Base-by-base conservation (phyloP, 2,329 filamentous ascomycete genomes). In the Rhynchosporium secalis region DNA sequence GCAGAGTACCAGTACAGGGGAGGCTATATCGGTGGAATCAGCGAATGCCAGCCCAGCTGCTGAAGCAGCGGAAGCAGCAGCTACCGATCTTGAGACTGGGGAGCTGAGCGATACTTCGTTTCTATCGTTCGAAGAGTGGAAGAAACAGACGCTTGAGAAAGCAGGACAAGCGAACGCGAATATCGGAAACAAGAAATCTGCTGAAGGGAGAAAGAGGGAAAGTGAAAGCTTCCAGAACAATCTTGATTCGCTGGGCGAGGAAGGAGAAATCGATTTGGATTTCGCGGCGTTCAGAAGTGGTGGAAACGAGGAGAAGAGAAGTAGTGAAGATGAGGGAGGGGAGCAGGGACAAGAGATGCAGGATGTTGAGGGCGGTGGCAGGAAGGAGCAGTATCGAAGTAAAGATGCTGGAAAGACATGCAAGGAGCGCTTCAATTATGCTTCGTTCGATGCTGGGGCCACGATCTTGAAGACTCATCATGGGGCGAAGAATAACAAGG, bases 41-140 rank as follows among this genome's bases (percentile, higher is more conserved):
- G 43, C 62, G 29, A 61, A 36, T 46, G 58, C 59, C 3, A 56
- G 46, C 40, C 47, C 62, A 43, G 58, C 60, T 5, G 38, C 64
- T 15, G 62, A 60, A 9, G 54, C 60, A 20, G 56, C 56, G 13
- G 54, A 55, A 26, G 58, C 64, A 20, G 40, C 58, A 12, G 56
- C 63, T 6, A 60, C 60, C 15, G 66, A 70, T 48, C 58, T 65
- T 2, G 70, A 72, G 28, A 63, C 62, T 8, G 71, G 68, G 31
- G 72, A 74, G 61, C 59, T 74, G 33, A 69, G 72, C 38, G 90
- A 91, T 68, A 84, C 88, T 51, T 88, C 92, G 6, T 98, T 98
- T 75, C 86, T 98, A 70, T 97, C 95, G 0, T 99, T 99, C 70
- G 95, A 98, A 74, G 94, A 98, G 71, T 99, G 95, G 95, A 98